phyloP scores from a whole-genome alignment of 306 rosid species.

The Ormosia emarginata region DNA sequence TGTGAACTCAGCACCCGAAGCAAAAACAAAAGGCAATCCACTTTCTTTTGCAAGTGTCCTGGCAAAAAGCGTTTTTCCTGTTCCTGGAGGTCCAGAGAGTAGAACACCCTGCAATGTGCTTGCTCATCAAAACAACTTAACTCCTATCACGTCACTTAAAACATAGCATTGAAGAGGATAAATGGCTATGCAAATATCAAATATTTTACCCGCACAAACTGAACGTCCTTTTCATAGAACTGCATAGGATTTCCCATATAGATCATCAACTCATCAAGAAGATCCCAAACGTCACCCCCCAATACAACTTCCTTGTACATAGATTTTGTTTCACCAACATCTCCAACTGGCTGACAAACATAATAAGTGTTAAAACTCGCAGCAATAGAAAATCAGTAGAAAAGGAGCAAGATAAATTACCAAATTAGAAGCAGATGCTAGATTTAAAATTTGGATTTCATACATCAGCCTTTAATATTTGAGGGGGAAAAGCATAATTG shows the following conservation, averaged over 20 bases:
- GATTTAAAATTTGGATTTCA: constrained; percentile 10
- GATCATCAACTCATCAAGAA: constrained; percentile 94
- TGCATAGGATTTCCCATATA: constrained; percentile 99
- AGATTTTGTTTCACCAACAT: constrained; percentile 75
- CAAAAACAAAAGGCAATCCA: constrained; percentile 94
- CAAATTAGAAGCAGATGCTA: neutral
- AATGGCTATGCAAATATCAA: constrained; percentile 8
- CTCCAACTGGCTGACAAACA: constrained; percentile 75
- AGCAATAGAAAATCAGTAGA: constrained; percentile 8
- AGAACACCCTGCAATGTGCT: constrained; percentile 78
- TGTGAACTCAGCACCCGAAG: constrained; percentile 98
- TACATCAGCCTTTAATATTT: neutral
- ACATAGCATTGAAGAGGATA: constrained; percentile 10
- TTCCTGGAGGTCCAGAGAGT: constrained; percentile 99
- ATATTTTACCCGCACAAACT: constrained; percentile 86
- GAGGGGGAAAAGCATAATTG: neutral
- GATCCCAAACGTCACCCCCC: constrained; percentile 99
- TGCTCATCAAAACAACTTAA: constrained; percentile 28
- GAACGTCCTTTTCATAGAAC: constrained; percentile 81
- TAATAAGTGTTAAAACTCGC: constrained; percentile 12
- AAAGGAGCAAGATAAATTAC: neutral
- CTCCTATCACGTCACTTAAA: constrained; percentile 6
- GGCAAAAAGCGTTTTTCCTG: constrained; percentile 97
- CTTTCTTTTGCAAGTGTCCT: constrained; percentile 90
- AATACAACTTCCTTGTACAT: constrained; percentile 91